Conservation (phyloP, 2,329 filamentous ascomycete species). For the Sarocladium kiliense region DNA sequence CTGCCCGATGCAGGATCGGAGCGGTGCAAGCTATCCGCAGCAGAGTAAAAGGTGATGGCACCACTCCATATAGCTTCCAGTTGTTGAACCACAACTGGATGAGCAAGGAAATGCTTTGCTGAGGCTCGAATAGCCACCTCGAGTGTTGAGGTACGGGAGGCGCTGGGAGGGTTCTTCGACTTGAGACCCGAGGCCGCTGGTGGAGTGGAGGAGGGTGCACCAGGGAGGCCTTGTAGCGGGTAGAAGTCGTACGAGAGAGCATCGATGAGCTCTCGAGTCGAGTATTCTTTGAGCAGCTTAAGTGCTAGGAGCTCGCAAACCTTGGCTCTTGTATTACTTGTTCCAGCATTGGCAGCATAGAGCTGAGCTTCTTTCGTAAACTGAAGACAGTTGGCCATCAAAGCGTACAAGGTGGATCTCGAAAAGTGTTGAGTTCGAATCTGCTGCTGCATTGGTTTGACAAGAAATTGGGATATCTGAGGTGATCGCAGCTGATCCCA, state of each 20-base stretch:
- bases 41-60: slow-evolving; percentile 88
- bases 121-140: slow-evolving; percentile 91
- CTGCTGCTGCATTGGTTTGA: slow-evolving; percentile 92
- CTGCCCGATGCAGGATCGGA: slow-evolving; percentile 22
- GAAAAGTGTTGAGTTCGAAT: slow-evolving; percentile 81
- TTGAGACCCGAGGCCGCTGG: not conserved
- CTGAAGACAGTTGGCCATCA: slow-evolving; percentile 91
- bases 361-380: slow-evolving; percentile 82
- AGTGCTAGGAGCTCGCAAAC: slow-evolving; percentile 89
- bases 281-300: slow-evolving; percentile 84
- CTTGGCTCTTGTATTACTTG: slow-evolving; percentile 76
- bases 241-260: slow-evolving; percentile 93
- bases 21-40: slow-evolving; percentile 79
- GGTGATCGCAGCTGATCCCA: slow-evolving; percentile 97
- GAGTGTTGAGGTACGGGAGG: slow-evolving; percentile 79
- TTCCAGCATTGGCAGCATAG: slow-evolving; percentile 78
- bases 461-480: slow-evolving; percentile 89
- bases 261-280: slow-evolving; percentile 85
- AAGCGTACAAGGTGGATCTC: slow-evolving; percentile 77
- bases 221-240: slow-evolving; percentile 74
- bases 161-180: slow-evolving; percentile 42
- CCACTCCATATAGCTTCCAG: slow-evolving; percentile 97
- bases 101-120: slow-evolving; percentile 86
- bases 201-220: slow-evolving; percentile 14
- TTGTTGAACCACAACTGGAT: slow-evolving; percentile 87